Evolutionary conservation across 2,329 filamentous ascomycete species (phyloP), one percentile per base, ranked within the genome.

Genomic region (Ploettnerulaceae sp.): DNA sequence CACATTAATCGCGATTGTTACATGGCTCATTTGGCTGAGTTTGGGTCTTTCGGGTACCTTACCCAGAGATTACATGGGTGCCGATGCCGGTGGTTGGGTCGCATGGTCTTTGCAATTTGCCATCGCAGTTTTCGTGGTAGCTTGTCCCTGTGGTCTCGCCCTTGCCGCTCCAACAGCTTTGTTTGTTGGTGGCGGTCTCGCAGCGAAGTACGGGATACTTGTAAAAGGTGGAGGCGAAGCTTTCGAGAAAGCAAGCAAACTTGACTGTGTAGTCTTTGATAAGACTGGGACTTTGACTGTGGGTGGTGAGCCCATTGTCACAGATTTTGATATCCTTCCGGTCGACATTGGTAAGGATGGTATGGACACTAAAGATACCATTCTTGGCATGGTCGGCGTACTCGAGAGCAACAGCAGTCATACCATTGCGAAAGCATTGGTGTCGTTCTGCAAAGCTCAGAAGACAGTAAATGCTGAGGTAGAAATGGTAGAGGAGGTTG

Each of bases 61-160:
- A 11, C 78, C 83, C 0, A 62, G 60, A 0, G 65, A 74, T 29
- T 86, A 79, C 58, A 67, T 80, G 9, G 72, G 77, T 11, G 58
- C 61, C 14, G 69, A 73, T 12, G 67, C 71, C 7, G 47, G 47
- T n/a, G 78, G 81, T 7, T 86, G 82, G 78, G 74, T 78, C 0
- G 75, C 82, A 1, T 91, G 87, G 71, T 83, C 85, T 2, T 73
- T 93, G 34, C 82, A 87, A 53, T 93, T 91, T 71, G 85, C 77
- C 1, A 81, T 81, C 42, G 74, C 77, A 6, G 76, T 80, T 15
- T 78, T 81, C 47, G 74, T 81, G 21, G 71, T 80, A 35, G 76
- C 77, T 1, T 81, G 77, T 55, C 77, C 77, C n/a, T 81, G 77
- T 56, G 77, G 76, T 9, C 72, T 81, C 37, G 77, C 74, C 17